Evolutionary conservation across 2,329 filamentous ascomycete genomes (phyloP), one percentile per base, ranked within the genome.

Genomic region (Clonostachys rosea): DNA sequence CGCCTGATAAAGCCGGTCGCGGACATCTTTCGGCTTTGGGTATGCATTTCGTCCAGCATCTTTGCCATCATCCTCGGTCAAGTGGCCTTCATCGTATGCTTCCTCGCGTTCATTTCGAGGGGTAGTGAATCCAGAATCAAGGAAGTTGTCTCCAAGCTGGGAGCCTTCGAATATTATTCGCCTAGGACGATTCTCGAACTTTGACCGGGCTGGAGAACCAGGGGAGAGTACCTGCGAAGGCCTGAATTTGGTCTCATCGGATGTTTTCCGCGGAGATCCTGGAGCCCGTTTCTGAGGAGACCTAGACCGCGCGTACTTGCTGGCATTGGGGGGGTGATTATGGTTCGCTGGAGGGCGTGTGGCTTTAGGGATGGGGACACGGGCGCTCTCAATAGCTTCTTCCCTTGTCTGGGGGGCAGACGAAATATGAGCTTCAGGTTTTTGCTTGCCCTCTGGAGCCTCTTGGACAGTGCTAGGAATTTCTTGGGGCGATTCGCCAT

Each of bases 141-240:
- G 66, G 39, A 69, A 69, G 42, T 59, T 60, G 10, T 69, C 66
- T 12, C 63, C 65, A 6, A 69, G 59, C 48, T 69, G 64, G 5
- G 66, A 69, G 6, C 66, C 66, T 30, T 57, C 61, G 39, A 69
- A 69, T n/a, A 68, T 48, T 12, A 36, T 43, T 42, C 47, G 53
- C n/a, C 13, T 10, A 14, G 42, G 36, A n/a, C 40, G 43, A 18
- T 43, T 36, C 18, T 43, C 37, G 42, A 43, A 16, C 42, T 16
- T 43, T 24, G 42, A 43, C 16, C 13, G 8, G 20, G 20, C 34
- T 34, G 17, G 10, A 13, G 17, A n/a, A 20, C 14, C 18, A 12
- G 42, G 33, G 14, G 42, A 16, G 42, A 30, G 17, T 6, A 13
- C 18, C 13, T 16, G 20, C 24, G n/a, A 33, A 16, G 16, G 16